phyloP scores from a whole-genome alignment of 2,329 filamentous ascomycete genomes.

The Phialemonium atrogriseum region DNA sequence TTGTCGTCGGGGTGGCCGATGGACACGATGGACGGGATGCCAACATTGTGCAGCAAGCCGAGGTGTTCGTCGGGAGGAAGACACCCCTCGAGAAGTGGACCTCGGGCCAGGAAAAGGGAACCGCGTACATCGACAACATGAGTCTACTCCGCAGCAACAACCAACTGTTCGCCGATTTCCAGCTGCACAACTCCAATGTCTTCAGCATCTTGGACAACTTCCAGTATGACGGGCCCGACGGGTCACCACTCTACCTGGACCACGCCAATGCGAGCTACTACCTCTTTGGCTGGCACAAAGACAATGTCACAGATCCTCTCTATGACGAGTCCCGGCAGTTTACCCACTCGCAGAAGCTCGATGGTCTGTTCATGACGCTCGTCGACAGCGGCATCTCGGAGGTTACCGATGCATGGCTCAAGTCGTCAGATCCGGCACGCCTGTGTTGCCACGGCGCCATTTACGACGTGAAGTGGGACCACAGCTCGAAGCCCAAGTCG shows the following conservation, averaged over 20 bases:
- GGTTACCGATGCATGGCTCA: conserved; percentile 9
- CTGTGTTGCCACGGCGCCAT: conserved; percentile 26
- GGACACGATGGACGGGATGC: conserved; percentile 5
- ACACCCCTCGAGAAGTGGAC: conserved; percentile 11
- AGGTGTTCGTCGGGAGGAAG: conserved; percentile 31
- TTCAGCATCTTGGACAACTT: conserved; percentile 32
- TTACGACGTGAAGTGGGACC: conserved; percentile 27
- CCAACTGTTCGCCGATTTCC: conserved; percentile 30
- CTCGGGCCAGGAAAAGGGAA: no score
- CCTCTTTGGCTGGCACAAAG: conserved; percentile 29
- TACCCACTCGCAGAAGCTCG: background rate
- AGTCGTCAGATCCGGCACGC: conserved; percentile 8
- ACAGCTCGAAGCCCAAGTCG: conserved; percentile 14
- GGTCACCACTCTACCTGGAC: conserved; percentile 4
- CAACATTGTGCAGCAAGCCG: conserved; percentile 26
- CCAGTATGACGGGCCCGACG: conserved; percentile 6
- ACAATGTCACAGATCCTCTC: conserved; percentile 11
- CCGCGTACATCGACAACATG: background rate
- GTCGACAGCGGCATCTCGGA: conserved; percentile 2
- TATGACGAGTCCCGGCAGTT: background rate
- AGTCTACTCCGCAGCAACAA: conserved; percentile 13
- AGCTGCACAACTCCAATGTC: conserved; percentile 30
- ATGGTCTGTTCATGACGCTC: conserved; percentile 14
- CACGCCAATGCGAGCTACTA: conserved; percentile 25
- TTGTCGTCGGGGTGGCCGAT: conserved; percentile 16